A percentile compares a stretch with the other conserved stretches of the same genome.
Conservation (phyloP, 257 asterid species). For the Solanum clarkiae region DNA sequence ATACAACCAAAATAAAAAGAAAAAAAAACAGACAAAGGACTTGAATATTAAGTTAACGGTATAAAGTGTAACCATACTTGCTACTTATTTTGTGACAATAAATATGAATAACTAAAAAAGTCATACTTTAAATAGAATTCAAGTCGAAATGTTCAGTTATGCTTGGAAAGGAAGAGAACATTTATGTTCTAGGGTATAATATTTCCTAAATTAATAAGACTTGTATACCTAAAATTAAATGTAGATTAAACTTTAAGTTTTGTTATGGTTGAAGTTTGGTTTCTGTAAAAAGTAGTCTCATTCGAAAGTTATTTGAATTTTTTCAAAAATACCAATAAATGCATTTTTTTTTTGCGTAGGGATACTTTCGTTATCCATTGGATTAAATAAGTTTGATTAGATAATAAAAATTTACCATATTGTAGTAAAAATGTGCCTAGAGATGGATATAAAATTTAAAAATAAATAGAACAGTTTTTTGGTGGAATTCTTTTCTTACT, state of each 20-base stretch:
- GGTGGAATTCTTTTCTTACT: not conserved
- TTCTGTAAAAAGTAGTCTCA: not conserved
- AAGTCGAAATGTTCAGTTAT: not conserved
- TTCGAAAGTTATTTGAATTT: not conserved
- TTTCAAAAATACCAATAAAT: not conserved
- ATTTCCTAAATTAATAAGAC: not conserved
- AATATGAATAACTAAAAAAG: not conserved
- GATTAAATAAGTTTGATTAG: not conserved
- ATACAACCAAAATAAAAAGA: no score
- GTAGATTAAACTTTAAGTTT: not conserved
- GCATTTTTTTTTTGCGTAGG: not conserved
- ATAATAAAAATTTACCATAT: not conserved
- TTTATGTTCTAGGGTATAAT: not conserved
- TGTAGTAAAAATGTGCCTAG: not conserved
- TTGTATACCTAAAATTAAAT: not conserved
- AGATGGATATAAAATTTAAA: not conserved
- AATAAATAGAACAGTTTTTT: not conserved
- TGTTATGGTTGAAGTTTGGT: not conserved
- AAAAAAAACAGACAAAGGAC: not conserved
- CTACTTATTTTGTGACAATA: not conserved
- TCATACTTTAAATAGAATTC: not conserved
- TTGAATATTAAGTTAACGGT: not conserved
- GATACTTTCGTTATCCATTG: not conserved
- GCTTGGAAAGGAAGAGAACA: not conserved
- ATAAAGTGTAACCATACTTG: not conserved